A percentile compares a stretch with the other conserved stretches of the same genome.
These are phyloP conservation scores for Penicillium paxilli DNA, from an alignment of 495 filamentous ascomycete genomes.

Conservation along the genomic window DNA sequence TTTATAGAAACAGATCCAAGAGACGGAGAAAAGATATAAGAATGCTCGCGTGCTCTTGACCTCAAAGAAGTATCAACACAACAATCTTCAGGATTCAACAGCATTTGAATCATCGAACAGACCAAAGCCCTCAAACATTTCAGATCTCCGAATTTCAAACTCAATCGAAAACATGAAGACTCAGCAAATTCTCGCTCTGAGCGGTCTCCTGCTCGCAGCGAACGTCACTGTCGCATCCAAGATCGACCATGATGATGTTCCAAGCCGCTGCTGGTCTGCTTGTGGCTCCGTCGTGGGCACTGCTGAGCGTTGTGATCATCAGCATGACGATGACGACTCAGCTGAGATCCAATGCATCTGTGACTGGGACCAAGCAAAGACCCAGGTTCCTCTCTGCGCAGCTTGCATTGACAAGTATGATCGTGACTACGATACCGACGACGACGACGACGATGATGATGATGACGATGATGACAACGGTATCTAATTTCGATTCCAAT, in stretches of 20 bases:
- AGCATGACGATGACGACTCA: constrained; percentile 26
- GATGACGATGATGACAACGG: constrained; percentile 24
- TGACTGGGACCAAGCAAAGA: constrained; percentile 25
- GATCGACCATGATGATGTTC: constrained; percentile 34
- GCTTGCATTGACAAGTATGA: constrained; percentile 36
- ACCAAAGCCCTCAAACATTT: background rate
- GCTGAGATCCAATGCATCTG: constrained; percentile 37
- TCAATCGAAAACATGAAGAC: constrained; percentile 24
- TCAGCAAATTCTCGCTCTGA: constrained; percentile 26
- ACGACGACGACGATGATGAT: constrained; percentile 18
- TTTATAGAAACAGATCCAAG: constrained; percentile 14
- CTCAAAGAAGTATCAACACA: background rate
- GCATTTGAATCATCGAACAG: too few relatives aligned
- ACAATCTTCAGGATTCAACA: background rate
- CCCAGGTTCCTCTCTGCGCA: constrained; percentile 34
- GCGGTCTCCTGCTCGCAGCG: constrained; percentile 27
- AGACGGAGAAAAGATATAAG: constrained; percentile 11
- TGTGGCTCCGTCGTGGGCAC: constrained; percentile 30
- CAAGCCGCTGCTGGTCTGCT: constrained; percentile 28
- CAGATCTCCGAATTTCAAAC: background rate
- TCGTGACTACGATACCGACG: constrained; percentile 10
- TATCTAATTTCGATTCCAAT: background rate
- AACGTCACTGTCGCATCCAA: constrained; percentile 28
- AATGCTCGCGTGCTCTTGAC: background rate
- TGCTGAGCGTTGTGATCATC: constrained; percentile 27